Conservation (phyloP, 192 early-diverging fungal species). For the Coemansia sp. region DNA sequence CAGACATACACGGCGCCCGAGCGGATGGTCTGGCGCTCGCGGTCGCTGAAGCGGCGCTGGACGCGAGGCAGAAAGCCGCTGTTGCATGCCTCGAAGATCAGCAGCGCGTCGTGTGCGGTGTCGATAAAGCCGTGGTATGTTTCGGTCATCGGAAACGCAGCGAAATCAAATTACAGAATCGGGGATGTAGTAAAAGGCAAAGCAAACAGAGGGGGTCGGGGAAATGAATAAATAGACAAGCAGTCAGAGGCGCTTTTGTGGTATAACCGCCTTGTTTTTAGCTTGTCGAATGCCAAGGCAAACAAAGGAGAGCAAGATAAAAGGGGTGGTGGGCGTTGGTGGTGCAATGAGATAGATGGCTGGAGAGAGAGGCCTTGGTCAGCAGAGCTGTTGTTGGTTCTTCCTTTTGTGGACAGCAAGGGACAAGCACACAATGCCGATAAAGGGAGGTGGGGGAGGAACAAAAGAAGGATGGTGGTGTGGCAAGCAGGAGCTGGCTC, state of each 20-base stretch:
- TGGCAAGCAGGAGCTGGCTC: no score
- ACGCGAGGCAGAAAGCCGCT: conserved; percentile 64
- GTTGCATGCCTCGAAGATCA: conserved; percentile 88
- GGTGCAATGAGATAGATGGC: not conserved
- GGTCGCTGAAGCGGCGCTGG: conserved; percentile 78
- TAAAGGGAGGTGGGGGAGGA: no score
- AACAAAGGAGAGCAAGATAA: not conserved
- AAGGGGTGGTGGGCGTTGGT: not conserved
- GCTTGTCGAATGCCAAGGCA: not conserved
- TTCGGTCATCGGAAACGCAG: conserved; percentile 55
- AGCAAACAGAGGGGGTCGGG: not conserved
- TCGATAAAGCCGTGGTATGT: conserved; percentile 81
- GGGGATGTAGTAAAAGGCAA: not conserved
- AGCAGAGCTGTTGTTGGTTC: not conserved
- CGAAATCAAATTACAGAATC: not conserved
- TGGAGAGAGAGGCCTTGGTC: not conserved
- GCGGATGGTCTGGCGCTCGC: conserved; percentile 73
- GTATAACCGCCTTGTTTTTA: no score
- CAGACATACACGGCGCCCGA: conserved; percentile 86
- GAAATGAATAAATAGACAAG: not conserved
- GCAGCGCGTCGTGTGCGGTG: conserved; percentile 80
- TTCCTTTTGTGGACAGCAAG: not conserved
- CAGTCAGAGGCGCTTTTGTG: not conserved
- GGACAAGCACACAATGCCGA: not conserved
- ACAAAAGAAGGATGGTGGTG: no score